phyloP scores from a whole-genome alignment of 768 basidiomycete genomes.

The Dictyophora rubrovolvata region DNA sequence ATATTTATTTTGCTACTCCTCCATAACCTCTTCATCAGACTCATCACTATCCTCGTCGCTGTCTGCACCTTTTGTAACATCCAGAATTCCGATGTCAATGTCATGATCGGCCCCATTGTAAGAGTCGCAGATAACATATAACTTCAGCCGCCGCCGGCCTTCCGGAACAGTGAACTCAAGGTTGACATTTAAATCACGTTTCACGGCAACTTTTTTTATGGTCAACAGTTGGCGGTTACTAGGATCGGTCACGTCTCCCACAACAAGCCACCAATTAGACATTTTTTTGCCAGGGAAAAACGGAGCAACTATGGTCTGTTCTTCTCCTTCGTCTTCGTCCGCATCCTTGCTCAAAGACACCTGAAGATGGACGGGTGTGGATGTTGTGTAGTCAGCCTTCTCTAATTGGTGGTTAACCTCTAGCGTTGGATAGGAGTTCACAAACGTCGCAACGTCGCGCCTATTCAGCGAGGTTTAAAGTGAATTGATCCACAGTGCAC shows the following conservation, averaged over 20 bases:
- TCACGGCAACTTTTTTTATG: conserved; percentile 81
- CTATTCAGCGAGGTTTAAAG: conserved; percentile 27
- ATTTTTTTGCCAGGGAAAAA: conserved; percentile 87
- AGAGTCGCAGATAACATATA: conserved; percentile 89
- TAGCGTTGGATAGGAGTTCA: conserved; percentile 95
- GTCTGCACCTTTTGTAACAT: conserved; percentile 86
- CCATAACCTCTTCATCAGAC: conserved; percentile 4
- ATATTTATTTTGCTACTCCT: background rate
- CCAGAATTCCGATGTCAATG: conserved; percentile 69
- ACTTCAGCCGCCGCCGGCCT: conserved; percentile 70
- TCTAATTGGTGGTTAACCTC: conserved; percentile 84
- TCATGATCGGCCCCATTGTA: conserved; percentile 91
- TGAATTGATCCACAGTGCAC: conserved; percentile 12
- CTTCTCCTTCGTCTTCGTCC: conserved; percentile 66
- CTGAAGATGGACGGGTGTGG: conserved; percentile 70
- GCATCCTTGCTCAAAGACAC: conserved; percentile 74
- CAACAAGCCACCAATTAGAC: conserved; percentile 95
- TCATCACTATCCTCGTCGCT: conserved; percentile 52
- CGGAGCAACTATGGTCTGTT: conserved; percentile 85
- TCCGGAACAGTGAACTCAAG: conserved; percentile 84
- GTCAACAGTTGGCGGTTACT: conserved; percentile 71
- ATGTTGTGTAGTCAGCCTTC: conserved; percentile 79
- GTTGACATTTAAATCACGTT: conserved; percentile 62
- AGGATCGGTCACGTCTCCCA: conserved; percentile 53
- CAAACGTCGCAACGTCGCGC: conserved; percentile 90